phyloP scores from a whole-genome alignment of 495 filamentous ascomycete species.

The Penicillium coffeae region DNA sequence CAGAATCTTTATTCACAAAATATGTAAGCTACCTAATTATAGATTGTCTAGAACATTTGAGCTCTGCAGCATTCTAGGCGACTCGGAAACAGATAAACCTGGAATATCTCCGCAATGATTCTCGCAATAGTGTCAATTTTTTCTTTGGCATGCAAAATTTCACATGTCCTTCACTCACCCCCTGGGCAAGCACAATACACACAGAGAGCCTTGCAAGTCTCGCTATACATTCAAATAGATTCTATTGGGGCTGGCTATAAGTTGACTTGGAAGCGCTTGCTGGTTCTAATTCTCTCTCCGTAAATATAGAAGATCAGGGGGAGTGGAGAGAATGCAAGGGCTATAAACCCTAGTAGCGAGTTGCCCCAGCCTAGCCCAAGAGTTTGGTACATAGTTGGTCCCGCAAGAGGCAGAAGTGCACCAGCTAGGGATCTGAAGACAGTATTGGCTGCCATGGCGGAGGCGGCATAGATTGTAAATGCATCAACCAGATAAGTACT shows the following conservation, averaged over 20 bases:
- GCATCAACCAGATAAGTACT: conserved; percentile 69
- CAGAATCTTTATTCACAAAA: too few relatives aligned
- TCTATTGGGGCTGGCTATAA: not conserved
- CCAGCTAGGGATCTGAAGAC: conserved; percentile 58
- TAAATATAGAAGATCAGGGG: conserved; percentile 42
- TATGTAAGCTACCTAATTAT: too few relatives aligned
- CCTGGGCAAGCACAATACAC: too few relatives aligned
- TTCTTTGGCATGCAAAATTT: too few relatives aligned
- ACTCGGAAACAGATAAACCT: too few relatives aligned
- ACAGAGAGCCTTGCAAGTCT: too few relatives aligned
- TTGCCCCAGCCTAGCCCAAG: conserved; percentile 46
- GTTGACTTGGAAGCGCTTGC: not conserved
- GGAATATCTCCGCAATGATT: too few relatives aligned
- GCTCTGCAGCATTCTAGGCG: too few relatives aligned
- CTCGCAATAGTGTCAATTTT: too few relatives aligned
- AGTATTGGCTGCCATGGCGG: conserved; percentile 58
- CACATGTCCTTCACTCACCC: too few relatives aligned
- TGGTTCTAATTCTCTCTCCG: conserved; percentile 26
- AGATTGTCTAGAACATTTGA: too few relatives aligned
- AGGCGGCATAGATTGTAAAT: conserved; percentile 62
- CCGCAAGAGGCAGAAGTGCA: conserved; percentile 48
- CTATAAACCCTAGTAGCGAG: conserved; percentile 45
- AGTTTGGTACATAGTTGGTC: conserved; percentile 36
- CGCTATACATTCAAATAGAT: too few relatives aligned
- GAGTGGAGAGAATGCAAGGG: conserved; percentile 21